These are phyloP conservation scores for Chrysochromulina tobinii DNA, from an alignment of 78 protist species.

Conservation along the genomic window DNA sequence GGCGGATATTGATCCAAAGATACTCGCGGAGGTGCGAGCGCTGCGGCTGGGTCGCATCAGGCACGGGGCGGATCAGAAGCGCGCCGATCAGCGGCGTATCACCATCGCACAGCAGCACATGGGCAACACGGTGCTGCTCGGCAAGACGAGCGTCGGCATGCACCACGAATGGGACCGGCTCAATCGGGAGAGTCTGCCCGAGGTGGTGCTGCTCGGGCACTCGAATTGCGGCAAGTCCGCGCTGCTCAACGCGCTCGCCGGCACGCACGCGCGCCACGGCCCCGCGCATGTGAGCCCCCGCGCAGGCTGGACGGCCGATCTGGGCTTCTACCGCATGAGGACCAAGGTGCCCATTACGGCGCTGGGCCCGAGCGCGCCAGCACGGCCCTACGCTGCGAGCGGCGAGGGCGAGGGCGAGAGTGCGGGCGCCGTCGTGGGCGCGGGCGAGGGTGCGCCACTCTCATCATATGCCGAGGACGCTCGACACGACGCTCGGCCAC, in stretches of 20 bases:
- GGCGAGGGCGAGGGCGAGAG: background rate
- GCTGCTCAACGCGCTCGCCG: slow-evolving; percentile 8
- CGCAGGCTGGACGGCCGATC: slow-evolving; percentile 4
- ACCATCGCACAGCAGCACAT: background rate
- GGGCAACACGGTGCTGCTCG: background rate
- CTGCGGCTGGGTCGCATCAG: background rate
- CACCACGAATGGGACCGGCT: background rate
- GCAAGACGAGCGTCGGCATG: background rate
- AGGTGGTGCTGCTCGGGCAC: slow-evolving; percentile 20
- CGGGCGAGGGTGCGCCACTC: background rate
- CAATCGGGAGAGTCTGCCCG: background rate
- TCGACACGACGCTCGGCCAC: background rate
- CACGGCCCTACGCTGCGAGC: background rate
- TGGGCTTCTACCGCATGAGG: background rate
- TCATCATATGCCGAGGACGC: background rate
- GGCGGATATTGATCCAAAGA: background rate
- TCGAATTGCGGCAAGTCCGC: slow-evolving; percentile 17
- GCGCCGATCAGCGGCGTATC: background rate
- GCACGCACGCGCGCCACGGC: background rate
- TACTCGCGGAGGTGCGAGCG: background rate
- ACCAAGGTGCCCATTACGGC: no score
- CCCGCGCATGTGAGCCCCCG: background rate
- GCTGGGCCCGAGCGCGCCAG: no score
- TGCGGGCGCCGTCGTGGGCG: no score
- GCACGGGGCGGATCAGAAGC: background rate